Base-by-base conservation (phyloP, 805 yeast genomes). In the Candida stauntonica region DNA sequence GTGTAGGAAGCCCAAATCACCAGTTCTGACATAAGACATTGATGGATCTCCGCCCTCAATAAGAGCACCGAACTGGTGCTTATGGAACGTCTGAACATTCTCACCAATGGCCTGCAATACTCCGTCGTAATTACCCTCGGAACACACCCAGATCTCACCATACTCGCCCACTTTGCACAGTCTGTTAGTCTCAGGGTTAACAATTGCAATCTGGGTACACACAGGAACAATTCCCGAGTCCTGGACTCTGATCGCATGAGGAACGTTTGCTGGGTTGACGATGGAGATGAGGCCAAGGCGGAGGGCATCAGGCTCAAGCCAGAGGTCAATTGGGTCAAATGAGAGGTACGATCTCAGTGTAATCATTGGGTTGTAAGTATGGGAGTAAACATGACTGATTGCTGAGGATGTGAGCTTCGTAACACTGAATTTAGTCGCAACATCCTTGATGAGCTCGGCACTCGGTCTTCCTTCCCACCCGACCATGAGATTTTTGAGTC, bases 161-260 rank as follows among this genome's bases (percentile, higher is more conserved):
- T 77, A 79, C 60, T 93, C 99, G 7, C 98, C 97, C 36, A 80
- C 81, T 41, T 74, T 77, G 56, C 99, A 91, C 11, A 88, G 66
- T 38, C 68, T 66, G 31, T 73, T 61, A 0, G 97, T 91, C 56
- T 93, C 97, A 1, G 99, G 99, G 48, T 93, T 93, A 3, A 93
- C 97, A 43, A 93, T 84, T 1, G 95, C 93, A 24, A 93, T 77
- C 54, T 89, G 95, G 0, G 98, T 86, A 56, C 95, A 86, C 7
- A 88, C 89, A 1, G 97, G 94, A 0, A 89, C 97, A 71, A 91
- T 84, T 11, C 99, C 99, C 0, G 95, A 86, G 54, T 93, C 99
- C 55, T 88, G 96, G 7, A 93, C 63, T 40, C 80, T 81, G 36
- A 93, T 64, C 0, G 88, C 86, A 47, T 73, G 71, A 4, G 85